Conservation (phyloP, 164 flowering plant genomes). For the Kalanchoe fedtschenkoi region DNA sequence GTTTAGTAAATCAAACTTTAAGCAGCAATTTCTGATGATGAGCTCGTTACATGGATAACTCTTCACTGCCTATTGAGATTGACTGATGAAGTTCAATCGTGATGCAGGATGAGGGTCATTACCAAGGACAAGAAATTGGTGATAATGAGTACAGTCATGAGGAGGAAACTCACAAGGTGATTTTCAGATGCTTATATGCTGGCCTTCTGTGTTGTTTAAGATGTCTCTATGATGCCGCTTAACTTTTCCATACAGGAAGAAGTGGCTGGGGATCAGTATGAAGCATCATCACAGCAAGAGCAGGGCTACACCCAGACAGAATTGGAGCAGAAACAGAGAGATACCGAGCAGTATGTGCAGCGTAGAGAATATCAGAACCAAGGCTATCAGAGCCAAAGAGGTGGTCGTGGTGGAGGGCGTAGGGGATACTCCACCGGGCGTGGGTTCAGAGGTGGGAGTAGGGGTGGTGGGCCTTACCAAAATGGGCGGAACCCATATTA, state of each 20-base stretch:
- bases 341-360: constrained; percentile 35
- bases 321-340: constrained; percentile 22
- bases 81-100: not conserved
- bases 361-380: constrained; percentile 33
- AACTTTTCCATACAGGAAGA: constrained; percentile 31
- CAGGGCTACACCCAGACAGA: constrained; percentile 24
- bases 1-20: not conserved
- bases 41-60: not conserved
- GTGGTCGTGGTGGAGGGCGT: constrained; percentile 55
- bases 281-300: constrained; percentile 25
- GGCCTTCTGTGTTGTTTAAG: not conserved
- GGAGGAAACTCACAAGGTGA: not conserved
- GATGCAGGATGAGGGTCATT: not conserved
- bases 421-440: constrained; percentile 58
- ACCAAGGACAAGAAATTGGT: not conserved
- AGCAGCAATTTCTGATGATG: not conserved
- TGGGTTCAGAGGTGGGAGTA: constrained; percentile 45
- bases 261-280: constrained; percentile 21
- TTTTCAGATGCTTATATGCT: not conserved
- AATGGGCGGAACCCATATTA: constrained; percentile 53
- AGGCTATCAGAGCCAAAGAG: constrained; percentile 48
- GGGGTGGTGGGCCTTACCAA: constrained; percentile 58
- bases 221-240: not conserved
- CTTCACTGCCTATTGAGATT: not conserved
- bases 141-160: not conserved